Conservation (phyloP, 441 rosid genomes). For the Aleurites moluccanus region DNA sequence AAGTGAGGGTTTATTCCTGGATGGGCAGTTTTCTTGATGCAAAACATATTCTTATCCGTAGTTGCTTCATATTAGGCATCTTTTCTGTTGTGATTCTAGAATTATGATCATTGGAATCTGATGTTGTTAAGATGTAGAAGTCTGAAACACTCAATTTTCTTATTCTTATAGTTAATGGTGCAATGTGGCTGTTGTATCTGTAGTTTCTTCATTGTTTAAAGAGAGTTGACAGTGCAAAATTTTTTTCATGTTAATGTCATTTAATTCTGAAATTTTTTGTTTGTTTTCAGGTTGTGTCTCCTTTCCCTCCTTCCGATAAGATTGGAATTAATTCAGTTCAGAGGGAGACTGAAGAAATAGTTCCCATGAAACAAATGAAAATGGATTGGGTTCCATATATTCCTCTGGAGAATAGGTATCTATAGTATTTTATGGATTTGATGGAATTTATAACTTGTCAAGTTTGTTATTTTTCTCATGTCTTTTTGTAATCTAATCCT, state of each 20-base stretch:
- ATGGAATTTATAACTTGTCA: constrained; percentile 4
- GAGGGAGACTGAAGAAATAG: constrained; percentile 85
- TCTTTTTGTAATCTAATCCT: constrained; percentile 16
- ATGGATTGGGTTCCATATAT: constrained; percentile 99
- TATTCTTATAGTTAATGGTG: not conserved
- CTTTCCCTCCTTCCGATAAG: constrained; percentile 96
- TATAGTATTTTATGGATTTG: constrained; percentile 16
- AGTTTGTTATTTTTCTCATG: not conserved
- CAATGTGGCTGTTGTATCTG: too few species aligned
- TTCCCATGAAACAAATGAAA: constrained; percentile 97
- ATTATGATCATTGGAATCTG: not conserved
- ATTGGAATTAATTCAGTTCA: constrained; percentile 94
- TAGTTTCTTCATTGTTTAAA: constrained; percentile 3
- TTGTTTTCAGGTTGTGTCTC: constrained; percentile 68
- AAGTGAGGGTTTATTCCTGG: not conserved
- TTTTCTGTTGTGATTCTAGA: not conserved
- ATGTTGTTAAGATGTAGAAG: constrained; percentile 1
- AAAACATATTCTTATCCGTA: not conserved
- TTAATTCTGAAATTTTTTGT: not conserved
- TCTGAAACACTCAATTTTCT: not conserved
- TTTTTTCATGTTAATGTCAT: not conserved
- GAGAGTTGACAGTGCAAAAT: not conserved
- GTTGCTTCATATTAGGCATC: not conserved
- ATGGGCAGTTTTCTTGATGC: not conserved
- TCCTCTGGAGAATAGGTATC: constrained; percentile 82